These are phyloP conservation scores for Fennellomyces sp. DNA, from an alignment of 371 early-diverging fungal genomes.

Conservation along the genomic window DNA sequence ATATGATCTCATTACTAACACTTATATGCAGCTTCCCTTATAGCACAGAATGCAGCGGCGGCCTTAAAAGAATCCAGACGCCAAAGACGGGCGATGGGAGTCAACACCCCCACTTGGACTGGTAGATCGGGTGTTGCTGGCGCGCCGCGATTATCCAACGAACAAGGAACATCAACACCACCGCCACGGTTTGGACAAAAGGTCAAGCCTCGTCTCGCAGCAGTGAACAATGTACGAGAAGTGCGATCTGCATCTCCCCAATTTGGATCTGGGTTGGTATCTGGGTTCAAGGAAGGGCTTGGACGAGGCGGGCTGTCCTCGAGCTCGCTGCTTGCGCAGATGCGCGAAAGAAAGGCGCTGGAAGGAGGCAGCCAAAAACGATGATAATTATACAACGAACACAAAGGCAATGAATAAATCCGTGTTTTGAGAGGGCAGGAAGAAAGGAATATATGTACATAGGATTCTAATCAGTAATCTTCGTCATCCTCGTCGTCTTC, in stretches of 20 bases:
- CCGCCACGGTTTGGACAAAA: slow-evolving; percentile 52
- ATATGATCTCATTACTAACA: too few species aligned
- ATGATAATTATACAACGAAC: background rate
- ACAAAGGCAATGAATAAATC: background rate
- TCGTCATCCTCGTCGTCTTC: slow-evolving; percentile 37
- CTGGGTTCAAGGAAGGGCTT: slow-evolving; percentile 29
- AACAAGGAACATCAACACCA: slow-evolving; percentile 22
- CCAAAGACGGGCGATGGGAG: slow-evolving; percentile 28
- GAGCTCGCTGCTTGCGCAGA: slow-evolving; percentile 42
- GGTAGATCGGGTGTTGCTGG: slow-evolving; percentile 71
- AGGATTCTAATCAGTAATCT: slow-evolving; percentile 1
- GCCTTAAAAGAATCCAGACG: slow-evolving; percentile 40
- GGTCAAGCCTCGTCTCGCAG: slow-evolving; percentile 24
- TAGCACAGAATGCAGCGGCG: slow-evolving; percentile 60
- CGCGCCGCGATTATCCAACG: slow-evolving; percentile 29
- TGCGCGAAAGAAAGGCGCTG: slow-evolving; percentile 45
- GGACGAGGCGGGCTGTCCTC: slow-evolving; percentile 26
- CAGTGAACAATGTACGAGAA: background rate
- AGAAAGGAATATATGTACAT: background rate
- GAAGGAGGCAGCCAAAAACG: background rate
- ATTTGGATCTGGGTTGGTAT: slow-evolving; percentile 45
- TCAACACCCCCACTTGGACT: slow-evolving; percentile 73
- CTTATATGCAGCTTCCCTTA: slow-evolving; percentile 47
- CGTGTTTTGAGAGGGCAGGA: background rate
- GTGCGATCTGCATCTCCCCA: slow-evolving; percentile 8